Conservation (phyloP, 2,329 filamentous ascomycete genomes). For the Colletotrichum karsti region DNA sequence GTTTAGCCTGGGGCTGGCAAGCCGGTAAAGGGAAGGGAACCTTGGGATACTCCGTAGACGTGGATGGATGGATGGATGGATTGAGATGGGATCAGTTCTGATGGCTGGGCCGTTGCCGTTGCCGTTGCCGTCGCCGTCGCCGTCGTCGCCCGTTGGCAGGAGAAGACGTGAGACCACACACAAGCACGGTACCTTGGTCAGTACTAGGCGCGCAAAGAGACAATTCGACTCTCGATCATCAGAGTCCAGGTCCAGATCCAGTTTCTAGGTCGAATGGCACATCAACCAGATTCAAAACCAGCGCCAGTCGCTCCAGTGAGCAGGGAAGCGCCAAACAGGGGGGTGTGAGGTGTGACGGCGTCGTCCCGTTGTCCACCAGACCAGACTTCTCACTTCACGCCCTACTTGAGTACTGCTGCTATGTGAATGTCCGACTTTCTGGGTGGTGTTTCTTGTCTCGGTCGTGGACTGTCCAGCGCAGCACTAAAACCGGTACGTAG, state of each 20-base stretch:
- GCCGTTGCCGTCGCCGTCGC: too few species aligned
- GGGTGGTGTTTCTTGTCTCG: not conserved
- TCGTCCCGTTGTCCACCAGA: too few species aligned
- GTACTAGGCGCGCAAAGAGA: not conserved
- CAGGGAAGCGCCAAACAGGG: constrained; percentile 22
- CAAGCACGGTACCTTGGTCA: not conserved
- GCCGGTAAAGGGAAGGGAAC: too few species aligned
- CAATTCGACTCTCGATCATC: not conserved
- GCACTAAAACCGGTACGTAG: constrained; percentile 7
- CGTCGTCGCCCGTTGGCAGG: not conserved
- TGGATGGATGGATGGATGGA: not conserved
- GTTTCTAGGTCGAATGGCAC: not conserved
- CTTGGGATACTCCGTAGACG: not conserved
- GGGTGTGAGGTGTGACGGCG: not conserved
- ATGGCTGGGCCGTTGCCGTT: too few species aligned
- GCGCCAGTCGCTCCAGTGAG: not conserved
- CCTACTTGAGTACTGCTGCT: not conserved
- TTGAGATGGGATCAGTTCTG: not conserved
- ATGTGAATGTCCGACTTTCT: too few species aligned
- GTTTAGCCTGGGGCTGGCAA: not conserved
- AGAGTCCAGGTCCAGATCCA: too few species aligned
- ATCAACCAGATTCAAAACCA: not conserved
- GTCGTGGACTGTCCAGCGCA: not conserved
- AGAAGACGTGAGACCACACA: not conserved
- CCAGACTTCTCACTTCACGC: not conserved